phyloP scores from a whole-genome alignment of 768 basidiomycete species.

The Auricularia auricula-judae region DNA sequence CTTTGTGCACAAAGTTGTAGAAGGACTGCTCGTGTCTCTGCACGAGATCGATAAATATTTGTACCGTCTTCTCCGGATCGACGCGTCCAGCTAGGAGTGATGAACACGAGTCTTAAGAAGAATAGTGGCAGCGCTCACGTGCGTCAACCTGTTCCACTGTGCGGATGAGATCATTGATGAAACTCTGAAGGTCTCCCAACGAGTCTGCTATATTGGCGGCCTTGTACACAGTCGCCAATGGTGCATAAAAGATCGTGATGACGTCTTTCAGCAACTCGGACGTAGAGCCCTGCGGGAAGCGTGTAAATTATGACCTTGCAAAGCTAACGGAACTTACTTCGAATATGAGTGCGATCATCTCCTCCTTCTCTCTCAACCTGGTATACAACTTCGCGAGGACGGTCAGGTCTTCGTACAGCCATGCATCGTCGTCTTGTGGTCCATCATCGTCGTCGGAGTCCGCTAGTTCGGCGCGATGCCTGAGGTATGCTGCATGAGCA shows the following conservation, averaged over 20 bases:
- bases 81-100: constrained; percentile 55
- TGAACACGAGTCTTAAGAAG: not conserved
- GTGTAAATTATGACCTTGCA: not conserved
- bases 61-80: constrained; percentile 78
- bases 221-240: constrained; percentile 91
- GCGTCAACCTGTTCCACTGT: constrained; percentile 91
- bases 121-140: constrained; percentile 36
- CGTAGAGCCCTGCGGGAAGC: constrained; percentile 65
- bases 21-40: constrained; percentile 91
- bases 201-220: constrained; percentile 97
- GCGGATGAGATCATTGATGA: constrained; percentile 87
- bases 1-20: constrained; percentile 96
- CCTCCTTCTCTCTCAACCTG: constrained; percentile 76
- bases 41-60: constrained; percentile 87
- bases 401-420: constrained; percentile 88
- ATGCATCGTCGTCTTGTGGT: constrained; percentile 88
- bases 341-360: constrained; percentile 86
- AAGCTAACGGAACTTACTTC: constrained; percentile 44
- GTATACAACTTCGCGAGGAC: constrained; percentile 71
- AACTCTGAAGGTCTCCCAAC: constrained; percentile 80
- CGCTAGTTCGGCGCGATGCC: constrained; percentile 41
- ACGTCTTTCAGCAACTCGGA: constrained; percentile 95
- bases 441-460: constrained; percentile 94
- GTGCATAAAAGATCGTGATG: constrained; percentile 96
- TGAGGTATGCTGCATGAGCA: constrained; percentile 69